These are phyloP conservation scores for Clonostachys solani DNA, from an alignment of 2,329 filamentous ascomycete species.

Conservation along the genomic window DNA sequence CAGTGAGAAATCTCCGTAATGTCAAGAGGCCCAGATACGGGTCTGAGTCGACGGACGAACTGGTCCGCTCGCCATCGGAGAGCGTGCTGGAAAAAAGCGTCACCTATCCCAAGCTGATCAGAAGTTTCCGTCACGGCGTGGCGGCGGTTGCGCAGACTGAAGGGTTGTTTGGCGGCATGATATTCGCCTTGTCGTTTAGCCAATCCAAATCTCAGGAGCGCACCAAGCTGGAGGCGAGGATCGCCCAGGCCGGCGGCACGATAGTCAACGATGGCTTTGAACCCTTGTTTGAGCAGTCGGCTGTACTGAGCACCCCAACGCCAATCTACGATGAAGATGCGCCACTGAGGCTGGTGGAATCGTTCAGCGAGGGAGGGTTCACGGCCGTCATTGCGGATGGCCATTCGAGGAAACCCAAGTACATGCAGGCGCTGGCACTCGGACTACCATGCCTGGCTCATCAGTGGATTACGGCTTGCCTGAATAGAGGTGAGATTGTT, in stretches of 20 bases:
- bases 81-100: constrained; percentile 30
- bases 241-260: constrained; percentile 66
- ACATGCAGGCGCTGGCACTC: constrained; percentile 89
- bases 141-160: constrained; percentile 16
- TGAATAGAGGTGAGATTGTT: constrained; percentile 55
- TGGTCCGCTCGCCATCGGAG: constrained; percentile 31
- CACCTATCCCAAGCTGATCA: constrained; percentile 16
- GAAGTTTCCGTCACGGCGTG: constrained; percentile 16
- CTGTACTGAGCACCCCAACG: constrained; percentile 24
- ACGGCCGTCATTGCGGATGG: constrained; percentile 81
- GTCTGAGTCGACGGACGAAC: constrained; percentile 43
- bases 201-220: constrained; percentile 37
- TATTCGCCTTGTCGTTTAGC: constrained; percentile 75
- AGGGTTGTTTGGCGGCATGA: constrained; percentile 72
- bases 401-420: constrained; percentile 84
- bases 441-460: constrained; percentile 81
- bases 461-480: constrained; percentile 75
- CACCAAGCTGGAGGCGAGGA: constrained; percentile 50
- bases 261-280: constrained; percentile 76
- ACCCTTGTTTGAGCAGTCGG: constrained; percentile 62
- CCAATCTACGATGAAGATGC: constrained; percentile 20
- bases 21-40: constrained; percentile 16
- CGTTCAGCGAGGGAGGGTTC: constrained; percentile 61
- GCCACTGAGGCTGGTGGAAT: constrained; percentile 46
- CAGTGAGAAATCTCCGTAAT: not conserved